phyloP scores from a whole-genome alignment of 2,329 filamentous ascomycete genomes.

The Chaetoscypha palmicola region DNA sequence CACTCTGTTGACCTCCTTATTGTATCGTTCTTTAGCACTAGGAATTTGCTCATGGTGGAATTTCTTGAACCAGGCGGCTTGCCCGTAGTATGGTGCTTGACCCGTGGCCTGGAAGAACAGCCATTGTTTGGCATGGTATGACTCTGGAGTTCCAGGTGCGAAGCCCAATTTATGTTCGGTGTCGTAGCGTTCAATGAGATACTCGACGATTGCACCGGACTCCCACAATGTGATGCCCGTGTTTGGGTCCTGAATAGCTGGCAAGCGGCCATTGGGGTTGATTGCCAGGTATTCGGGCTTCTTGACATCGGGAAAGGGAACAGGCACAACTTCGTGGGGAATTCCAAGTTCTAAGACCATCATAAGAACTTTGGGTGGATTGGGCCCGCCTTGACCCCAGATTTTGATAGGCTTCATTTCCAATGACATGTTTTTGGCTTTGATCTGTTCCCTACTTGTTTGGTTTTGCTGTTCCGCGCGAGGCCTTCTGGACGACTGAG shows the following conservation, averaged over 20 bases:
- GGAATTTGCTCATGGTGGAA: constrained; percentile 1
- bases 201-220: constrained; percentile 6
- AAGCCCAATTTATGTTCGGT: not conserved
- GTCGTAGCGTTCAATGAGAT: constrained; percentile 4
- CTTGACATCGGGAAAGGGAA: not conserved
- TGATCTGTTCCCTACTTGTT: no score
- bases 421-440: not conserved
- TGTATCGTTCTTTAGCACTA: not conserved
- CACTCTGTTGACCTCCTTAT: constrained; percentile 2
- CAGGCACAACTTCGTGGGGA: not conserved
- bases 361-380: constrained; percentile 6
- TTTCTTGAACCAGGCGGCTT: not conserved
- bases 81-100: constrained; percentile 5
- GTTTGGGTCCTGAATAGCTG: constrained; percentile 5
- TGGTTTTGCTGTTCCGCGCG: no score
- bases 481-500: not conserved
- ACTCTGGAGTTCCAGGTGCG: not conserved
- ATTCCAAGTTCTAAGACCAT: constrained; percentile 1
- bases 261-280: constrained; percentile 5
- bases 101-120: constrained; percentile 4
- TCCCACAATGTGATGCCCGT: constrained; percentile 6
- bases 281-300: constrained; percentile 1
- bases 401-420: constrained; percentile 3
- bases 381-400: constrained; percentile 1
- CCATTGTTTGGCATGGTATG: constrained; percentile 5